These are phyloP conservation scores for Cladosporium austrohemisphaericum DNA, from an alignment of 2,329 filamentous ascomycete species.

Conservation along the genomic window DNA sequence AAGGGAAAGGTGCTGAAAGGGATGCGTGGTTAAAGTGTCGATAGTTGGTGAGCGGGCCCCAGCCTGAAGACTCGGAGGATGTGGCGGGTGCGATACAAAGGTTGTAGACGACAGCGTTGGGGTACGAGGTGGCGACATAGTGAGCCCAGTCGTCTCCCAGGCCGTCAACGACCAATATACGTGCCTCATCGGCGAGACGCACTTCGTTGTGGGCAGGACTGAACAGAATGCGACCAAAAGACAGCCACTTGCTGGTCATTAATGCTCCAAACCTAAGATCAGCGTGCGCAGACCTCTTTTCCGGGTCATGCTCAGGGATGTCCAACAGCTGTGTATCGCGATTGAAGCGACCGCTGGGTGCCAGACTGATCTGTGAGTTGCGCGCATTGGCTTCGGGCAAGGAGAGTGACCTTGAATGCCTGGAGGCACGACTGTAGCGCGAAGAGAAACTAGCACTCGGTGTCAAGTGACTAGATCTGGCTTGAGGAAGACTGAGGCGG, in stretches of 20 bases:
- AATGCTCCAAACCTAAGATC: constrained; percentile 76
- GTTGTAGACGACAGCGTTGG: constrained; percentile 71
- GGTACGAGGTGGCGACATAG: constrained; percentile 77
- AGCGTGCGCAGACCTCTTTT: constrained; percentile 51
- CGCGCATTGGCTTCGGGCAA: constrained; percentile 25
- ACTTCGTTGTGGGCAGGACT: constrained; percentile 73
- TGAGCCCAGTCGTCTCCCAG: constrained; percentile 90
- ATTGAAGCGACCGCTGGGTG: constrained; percentile 23
- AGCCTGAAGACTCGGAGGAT: constrained; percentile 4
- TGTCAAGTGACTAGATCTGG: background rate
- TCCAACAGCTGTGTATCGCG: constrained; percentile 58
- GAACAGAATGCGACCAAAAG: constrained; percentile 78
- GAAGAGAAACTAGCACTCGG: constrained; percentile 23
- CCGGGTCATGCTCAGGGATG: constrained; percentile 33
- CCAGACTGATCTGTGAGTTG: constrained; percentile 21
- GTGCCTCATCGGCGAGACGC: constrained; percentile 52
- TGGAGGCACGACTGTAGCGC: constrained; percentile 26
- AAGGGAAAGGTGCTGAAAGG: constrained; percentile 65
- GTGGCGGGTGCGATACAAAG: constrained; percentile 36
- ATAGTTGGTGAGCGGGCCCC: constrained; percentile 55
- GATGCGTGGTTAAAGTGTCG: constrained; percentile 68
- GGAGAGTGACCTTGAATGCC: constrained; percentile 29
- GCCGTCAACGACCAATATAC: constrained; percentile 75
- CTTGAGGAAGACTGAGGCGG: constrained; percentile 6
- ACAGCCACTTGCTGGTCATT: constrained; percentile 84